phyloP scores from a whole-genome alignment of 1,284 basidiomycete species.

The Porogramme epimiltina region DNA sequence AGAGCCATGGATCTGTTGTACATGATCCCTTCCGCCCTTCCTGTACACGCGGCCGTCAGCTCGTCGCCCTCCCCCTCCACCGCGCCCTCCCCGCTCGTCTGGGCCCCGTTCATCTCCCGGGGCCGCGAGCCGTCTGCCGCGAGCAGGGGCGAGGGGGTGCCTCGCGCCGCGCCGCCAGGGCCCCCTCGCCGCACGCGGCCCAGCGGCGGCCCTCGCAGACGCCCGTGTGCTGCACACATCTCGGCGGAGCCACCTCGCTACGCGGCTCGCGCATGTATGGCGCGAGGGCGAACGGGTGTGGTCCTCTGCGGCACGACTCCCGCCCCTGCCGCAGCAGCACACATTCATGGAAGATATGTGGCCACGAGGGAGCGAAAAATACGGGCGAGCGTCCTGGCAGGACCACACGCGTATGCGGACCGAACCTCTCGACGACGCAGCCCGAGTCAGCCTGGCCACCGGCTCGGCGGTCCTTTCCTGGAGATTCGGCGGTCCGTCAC shows the following conservation, averaged over 20 bases:
- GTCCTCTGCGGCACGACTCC: constrained; percentile 9
- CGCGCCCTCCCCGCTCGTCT: not conserved
- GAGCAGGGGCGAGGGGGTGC: not conserved
- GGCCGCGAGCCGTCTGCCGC: not conserved
- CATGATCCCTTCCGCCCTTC: constrained; percentile 17
- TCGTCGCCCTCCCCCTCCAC: constrained; percentile 7
- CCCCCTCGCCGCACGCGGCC: constrained; percentile 6
- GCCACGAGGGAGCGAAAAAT: constrained; percentile 7
- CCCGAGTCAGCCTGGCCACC: constrained; percentile 9
- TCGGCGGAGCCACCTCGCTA: not conserved
- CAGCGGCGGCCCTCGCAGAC: not conserved
- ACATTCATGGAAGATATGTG: constrained; percentile 6
- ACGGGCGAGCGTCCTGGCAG: constrained; percentile 6
- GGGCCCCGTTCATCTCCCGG: not conserved
- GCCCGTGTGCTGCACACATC: no score
- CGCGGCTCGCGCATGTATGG: not conserved
- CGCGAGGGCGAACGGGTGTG: constrained; percentile 3
- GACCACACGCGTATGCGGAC: constrained; percentile 5
- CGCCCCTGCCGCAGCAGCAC: not conserved
- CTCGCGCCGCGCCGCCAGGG: constrained; percentile 2
- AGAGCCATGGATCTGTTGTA: constrained; percentile 25
- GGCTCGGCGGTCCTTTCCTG: constrained; percentile 15
- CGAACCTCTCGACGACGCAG: constrained; percentile 7
- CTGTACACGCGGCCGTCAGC: constrained; percentile 17
- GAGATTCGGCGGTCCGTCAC: constrained; percentile 13